Conservation (phyloP, 148 eudicot genomes). For the Spergularia bocconei region DNA sequence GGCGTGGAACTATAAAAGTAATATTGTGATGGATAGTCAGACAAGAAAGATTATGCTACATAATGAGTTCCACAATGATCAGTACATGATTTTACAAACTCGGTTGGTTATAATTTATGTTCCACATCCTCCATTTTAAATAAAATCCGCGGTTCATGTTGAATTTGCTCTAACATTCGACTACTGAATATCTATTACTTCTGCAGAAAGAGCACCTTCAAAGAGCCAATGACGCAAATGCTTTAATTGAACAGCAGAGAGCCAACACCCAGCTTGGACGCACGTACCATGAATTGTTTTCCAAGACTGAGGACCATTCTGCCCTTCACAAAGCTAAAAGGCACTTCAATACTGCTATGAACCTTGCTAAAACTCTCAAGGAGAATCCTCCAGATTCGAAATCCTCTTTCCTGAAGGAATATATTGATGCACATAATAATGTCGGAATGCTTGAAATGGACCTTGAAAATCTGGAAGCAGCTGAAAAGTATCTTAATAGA, state of each 20-base stretch:
- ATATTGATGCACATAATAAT: constrained; percentile 89
- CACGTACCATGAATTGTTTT: constrained; percentile 83
- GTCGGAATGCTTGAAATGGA: constrained; percentile 93
- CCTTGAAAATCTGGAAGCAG: constrained; percentile 79
- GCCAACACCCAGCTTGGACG: constrained; percentile 96
- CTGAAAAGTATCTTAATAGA: constrained; percentile 56
- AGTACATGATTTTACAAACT: too few species aligned
- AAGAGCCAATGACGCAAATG: constrained; percentile 68
- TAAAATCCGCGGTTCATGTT: not conserved
- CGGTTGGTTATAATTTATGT: too few species aligned
- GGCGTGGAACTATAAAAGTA: too few species aligned
- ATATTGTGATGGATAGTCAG: not conserved
- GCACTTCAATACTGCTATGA: constrained; percentile 70
- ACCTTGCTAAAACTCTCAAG: constrained; percentile 64
- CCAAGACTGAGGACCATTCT: constrained; percentile 50
- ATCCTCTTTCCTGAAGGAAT: constrained; percentile 72
- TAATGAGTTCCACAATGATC: too few species aligned
- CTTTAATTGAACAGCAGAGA: constrained; percentile 91
- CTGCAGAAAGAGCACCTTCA: constrained; percentile 81
- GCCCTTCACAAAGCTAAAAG: constrained; percentile 81
- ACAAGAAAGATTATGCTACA: too few species aligned
- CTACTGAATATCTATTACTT: not conserved
- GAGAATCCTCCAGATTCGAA: constrained; percentile 45
- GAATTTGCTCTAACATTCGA: not conserved
- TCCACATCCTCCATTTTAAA: too few species aligned